Conservation (phyloP, 2,329 filamentous ascomycete species). For the Orbilia blumenaviensis region DNA sequence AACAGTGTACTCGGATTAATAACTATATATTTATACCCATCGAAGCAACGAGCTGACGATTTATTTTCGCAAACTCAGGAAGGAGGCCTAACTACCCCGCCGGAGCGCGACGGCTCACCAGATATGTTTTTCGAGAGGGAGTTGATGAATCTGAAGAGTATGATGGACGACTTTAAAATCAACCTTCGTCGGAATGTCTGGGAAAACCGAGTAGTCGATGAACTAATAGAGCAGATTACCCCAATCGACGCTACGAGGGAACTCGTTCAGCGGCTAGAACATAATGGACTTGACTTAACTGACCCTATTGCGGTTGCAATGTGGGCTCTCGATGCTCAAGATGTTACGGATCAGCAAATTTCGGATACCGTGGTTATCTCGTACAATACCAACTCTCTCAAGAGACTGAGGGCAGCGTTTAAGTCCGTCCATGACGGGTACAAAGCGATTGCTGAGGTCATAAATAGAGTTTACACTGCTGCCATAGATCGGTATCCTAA, state of each 20-base stretch:
- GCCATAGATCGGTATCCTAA: neutral
- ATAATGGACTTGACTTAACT: slow-evolving; percentile 2
- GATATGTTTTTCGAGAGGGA: neutral
- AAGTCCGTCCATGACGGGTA: slow-evolving; percentile 12
- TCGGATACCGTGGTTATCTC: neutral
- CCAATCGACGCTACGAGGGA: neutral
- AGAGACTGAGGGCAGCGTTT: slow-evolving; percentile 7
- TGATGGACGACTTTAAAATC: neutral
- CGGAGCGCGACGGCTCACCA: neutral
- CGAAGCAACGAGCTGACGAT: neutral
- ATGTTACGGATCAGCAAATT: neutral
- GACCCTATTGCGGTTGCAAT: slow-evolving; percentile 17
- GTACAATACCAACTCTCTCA: slow-evolving; percentile 9
- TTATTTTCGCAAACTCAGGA: neutral
- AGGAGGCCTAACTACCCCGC: neutral
- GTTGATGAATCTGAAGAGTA: neutral
- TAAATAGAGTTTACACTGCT: neutral
- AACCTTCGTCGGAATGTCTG: neutral
- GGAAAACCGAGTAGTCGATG: neutral
- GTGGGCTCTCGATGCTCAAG: slow-evolving; percentile 10
- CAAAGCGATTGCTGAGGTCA: slow-evolving; percentile 9
- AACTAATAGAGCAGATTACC: neutral
- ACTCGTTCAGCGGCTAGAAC: neutral
- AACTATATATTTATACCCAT: no score
- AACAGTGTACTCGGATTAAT: no score